A percentile compares a stretch with the other conserved stretches of the same genome.
These are phyloP conservation scores for Fusarium brevicatenulatum DNA, from an alignment of 2,329 filamentous ascomycete species.

Conservation along the genomic window DNA sequence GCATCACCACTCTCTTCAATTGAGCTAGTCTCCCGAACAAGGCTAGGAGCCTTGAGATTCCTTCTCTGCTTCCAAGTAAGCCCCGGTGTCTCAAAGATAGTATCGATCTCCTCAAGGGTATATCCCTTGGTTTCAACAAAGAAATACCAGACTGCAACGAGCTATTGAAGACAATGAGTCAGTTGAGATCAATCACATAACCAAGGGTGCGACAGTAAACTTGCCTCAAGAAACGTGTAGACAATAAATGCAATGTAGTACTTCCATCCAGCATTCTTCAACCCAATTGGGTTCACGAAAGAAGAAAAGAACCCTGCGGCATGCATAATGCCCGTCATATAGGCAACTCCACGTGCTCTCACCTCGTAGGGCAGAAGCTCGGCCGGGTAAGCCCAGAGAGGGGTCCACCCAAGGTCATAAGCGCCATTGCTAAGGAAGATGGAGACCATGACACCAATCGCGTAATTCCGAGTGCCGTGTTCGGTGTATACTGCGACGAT, in stretches of 20 bases:
- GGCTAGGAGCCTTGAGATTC: not conserved
- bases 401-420: not conserved
- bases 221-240: not conserved
- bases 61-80: not conserved
- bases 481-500: not conserved
- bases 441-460: not conserved
- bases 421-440: not conserved
- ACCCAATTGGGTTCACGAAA: not conserved
- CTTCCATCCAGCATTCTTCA: not conserved
- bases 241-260: not conserved
- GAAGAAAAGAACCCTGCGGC: not conserved
- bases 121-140: not conserved
- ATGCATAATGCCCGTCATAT: not conserved
- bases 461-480: constrained; percentile 1
- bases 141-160: not conserved
- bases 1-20: not conserved
- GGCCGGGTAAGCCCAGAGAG: constrained; percentile 26
- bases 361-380: constrained; percentile 41
- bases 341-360: constrained; percentile 20
- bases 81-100: not conserved
- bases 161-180: not conserved
- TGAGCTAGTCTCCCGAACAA: not conserved
- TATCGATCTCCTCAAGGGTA: not conserved
- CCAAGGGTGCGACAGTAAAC: fast-evolving
- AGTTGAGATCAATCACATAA: no score